A percentile compares a stretch with the other conserved stretches of the same genome.
Evolutionary conservation across 225 moss, liverwort and hornwort species (phyloP).

Genomic region (Sphagnum contortum): DNA sequence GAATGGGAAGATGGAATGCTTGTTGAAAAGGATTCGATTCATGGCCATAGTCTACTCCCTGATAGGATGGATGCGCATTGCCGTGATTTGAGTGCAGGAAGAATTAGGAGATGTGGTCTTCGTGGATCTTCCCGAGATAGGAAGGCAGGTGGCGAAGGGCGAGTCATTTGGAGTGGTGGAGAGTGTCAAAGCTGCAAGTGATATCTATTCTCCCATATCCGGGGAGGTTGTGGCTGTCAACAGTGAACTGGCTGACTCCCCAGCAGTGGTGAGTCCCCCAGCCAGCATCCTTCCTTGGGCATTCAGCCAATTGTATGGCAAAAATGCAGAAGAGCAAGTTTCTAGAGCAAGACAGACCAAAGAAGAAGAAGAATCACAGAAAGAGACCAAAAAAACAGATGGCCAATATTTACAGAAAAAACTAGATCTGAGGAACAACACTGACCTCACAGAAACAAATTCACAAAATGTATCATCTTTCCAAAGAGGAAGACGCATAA

Average conservation of each 20-base stretch:
- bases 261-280: conserved; percentile 25
- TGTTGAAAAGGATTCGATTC: neutral
- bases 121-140: conserved; percentile 55
- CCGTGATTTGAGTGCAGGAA: conserved; percentile 7
- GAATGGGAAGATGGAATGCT: neutral
- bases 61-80: no score
- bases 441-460: no score
- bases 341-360: neutral
- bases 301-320: no score
- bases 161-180: conserved; percentile 61
- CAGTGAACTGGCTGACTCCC: conserved; percentile 31
- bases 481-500: no score
- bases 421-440: no score
- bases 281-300: no score
- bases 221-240: conserved; percentile 71
- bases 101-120: conserved; percentile 68
- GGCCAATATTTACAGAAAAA: neutral
- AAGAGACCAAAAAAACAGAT: neutral
- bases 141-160: conserved; percentile 32
- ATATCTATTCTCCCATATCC: conserved; percentile 58
- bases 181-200: conserved; percentile 91
- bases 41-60: no score
- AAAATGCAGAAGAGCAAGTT: no score
- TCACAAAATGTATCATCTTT: no score
- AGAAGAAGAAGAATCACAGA: neutral